phyloP scores from a whole-genome alignment of 768 basidiomycete genomes.

The Pleurotus tuoliensis region DNA sequence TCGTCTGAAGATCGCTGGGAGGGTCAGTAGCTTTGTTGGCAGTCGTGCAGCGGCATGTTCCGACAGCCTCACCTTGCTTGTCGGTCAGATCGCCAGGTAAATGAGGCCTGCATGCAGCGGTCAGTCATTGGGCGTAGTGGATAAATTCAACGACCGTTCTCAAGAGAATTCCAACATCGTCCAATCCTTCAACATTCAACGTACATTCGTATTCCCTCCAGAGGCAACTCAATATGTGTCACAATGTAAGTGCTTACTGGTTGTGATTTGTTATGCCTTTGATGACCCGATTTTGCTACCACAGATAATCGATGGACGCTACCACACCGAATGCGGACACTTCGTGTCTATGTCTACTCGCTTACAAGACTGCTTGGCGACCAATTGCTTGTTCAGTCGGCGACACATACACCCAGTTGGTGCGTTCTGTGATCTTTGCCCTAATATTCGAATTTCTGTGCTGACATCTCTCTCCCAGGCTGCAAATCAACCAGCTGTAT shows the following conservation, averaged over 20 bases:
- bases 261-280: neutral
- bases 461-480: slow-evolving; percentile 25
- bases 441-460: neutral
- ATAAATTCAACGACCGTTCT: slow-evolving; percentile 3
- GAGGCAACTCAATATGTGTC: slow-evolving; percentile 49
- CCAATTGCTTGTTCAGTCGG: slow-evolving; percentile 68
- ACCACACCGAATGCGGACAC: slow-evolving; percentile 65
- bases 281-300: slow-evolving; percentile 3
- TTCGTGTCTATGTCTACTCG: slow-evolving; percentile 71
- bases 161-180: neutral
- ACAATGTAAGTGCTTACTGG: slow-evolving; percentile 51
- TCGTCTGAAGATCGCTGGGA: slow-evolving; percentile 6
- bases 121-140: slow-evolving; percentile 13
- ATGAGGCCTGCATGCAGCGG: slow-evolving; percentile 38
- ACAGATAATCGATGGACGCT: slow-evolving; percentile 76
- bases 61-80: slow-evolving; percentile 35
- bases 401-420: slow-evolving; percentile 57
- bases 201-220: slow-evolving; percentile 5
- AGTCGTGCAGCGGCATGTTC: slow-evolving; percentile 27
- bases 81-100: slow-evolving; percentile 27
- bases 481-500: slow-evolving; percentile 55
- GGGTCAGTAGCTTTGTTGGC: slow-evolving; percentile 10
- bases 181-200: neutral
- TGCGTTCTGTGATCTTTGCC: slow-evolving; percentile 22
- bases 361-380: slow-evolving; percentile 59